Evolutionary conservation across 164 flowering plant genomes (phyloP).

Genomic region (Nelumbo lutea): DNA sequence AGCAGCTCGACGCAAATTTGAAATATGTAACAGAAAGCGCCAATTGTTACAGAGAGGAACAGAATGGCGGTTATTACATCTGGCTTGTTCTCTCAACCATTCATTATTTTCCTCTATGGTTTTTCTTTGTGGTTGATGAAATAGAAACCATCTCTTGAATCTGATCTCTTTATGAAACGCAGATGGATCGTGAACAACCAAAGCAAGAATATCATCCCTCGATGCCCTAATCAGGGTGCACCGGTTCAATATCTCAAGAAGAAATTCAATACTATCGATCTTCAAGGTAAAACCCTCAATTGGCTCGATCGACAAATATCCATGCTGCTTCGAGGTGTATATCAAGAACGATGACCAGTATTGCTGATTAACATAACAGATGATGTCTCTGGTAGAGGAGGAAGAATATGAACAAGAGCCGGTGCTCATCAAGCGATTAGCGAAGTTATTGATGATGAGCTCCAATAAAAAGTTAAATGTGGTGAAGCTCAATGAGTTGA

Average conservation of each 20-base stretch:
- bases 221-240: constrained; percentile 53
- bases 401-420: constrained; percentile 68
- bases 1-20: too few relatives aligned
- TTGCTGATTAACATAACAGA: constrained; percentile 65
- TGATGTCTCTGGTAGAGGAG: constrained; percentile 77
- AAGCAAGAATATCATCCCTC: constrained; percentile 77
- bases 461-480: constrained; percentile 59
- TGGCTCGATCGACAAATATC: constrained; percentile 74
- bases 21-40: too few relatives aligned
- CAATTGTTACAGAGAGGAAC: too few relatives aligned
- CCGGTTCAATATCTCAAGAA: constrained; percentile 60
- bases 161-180: constrained; percentile 71
- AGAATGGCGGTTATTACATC: too few relatives aligned
- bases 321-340: constrained; percentile 79
- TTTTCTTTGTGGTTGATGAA: too few relatives aligned
- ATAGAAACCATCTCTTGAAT: constrained; percentile 73
- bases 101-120: too few relatives aligned
- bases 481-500: constrained; percentile 65
- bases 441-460: constrained; percentile 75
- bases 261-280: constrained; percentile 89
- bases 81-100: too few relatives aligned
- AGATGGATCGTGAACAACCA: constrained; percentile 94
- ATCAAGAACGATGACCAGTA: constrained; percentile 38
- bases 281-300: constrained; percentile 82
- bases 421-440: constrained; percentile 46